Evolutionary conservation across 2,329 filamentous ascomycete genomes (phyloP).

Genomic region (Colletotrichum trifolii): DNA sequence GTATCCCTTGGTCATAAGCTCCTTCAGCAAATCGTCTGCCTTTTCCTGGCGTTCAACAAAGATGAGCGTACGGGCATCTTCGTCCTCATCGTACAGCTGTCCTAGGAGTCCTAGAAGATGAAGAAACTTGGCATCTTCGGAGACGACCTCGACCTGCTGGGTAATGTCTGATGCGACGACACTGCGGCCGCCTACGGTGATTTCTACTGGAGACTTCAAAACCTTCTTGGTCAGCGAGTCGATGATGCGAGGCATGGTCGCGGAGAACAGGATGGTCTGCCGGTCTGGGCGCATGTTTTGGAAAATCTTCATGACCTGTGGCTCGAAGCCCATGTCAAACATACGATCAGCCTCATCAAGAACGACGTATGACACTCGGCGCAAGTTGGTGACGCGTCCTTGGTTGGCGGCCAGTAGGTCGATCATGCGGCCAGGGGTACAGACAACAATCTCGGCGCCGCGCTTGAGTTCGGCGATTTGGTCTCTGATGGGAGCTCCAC

Average conservation of each 20-base stretch:
- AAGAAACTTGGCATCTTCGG: conserved; percentile 84
- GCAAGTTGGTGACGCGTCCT: conserved; percentile 92
- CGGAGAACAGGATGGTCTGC: conserved; percentile 95
- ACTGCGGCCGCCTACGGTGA: conserved; percentile 88
- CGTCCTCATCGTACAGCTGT: conserved; percentile 85
- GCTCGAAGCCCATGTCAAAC: conserved; percentile 99
- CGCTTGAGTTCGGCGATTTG: conserved; percentile 97
- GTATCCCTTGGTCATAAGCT: conserved; percentile 85
- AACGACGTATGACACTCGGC: conserved; percentile 91
- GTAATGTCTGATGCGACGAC: conserved; percentile 93
- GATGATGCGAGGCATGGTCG: conserved; percentile 95
- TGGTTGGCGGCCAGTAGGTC: conserved; percentile 93
- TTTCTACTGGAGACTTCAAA: conserved; percentile 85
- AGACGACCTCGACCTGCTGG: conserved; percentile 88
- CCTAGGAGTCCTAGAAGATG: conserved; percentile 88
- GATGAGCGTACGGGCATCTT: conserved; percentile 89
- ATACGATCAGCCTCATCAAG: conserved; percentile 98
- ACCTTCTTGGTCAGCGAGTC: conserved; percentile 91
- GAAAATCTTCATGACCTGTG: conserved; percentile 97
- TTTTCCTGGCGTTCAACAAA: conserved; percentile 95
- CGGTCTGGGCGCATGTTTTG: conserved; percentile 90
- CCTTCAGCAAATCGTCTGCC: conserved; percentile 81
- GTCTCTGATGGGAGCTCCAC: conserved; percentile 94
- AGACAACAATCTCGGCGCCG: conserved; percentile 93
- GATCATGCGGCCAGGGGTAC: conserved; percentile 94